Evolutionary conservation across 75 land plant species (phyloP).

Genomic region (Larix kaempferi): DNA sequence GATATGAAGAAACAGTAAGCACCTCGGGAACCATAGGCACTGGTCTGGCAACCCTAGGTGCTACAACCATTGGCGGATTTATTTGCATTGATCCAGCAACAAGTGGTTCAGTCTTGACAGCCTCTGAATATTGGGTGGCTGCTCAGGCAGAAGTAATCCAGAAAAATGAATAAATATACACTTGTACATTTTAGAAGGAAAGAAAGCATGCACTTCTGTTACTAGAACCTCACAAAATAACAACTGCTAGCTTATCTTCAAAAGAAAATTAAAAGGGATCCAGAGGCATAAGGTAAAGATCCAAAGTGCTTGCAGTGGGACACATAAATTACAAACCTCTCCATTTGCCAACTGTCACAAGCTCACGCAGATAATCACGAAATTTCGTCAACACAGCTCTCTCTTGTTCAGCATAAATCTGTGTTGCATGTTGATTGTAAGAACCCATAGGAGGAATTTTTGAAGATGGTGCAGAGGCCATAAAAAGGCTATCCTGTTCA

Average conservation of each 20-base stretch:
- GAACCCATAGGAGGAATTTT: slow-evolving; percentile 19
- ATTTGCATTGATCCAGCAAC: slow-evolving; percentile 7
- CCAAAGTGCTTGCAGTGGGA: not conserved
- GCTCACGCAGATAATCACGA: slow-evolving; percentile 72
- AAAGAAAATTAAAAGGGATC: not conserved
- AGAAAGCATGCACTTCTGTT: not conserved
- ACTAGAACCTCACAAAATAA: not conserved
- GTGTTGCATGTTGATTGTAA: slow-evolving; percentile 27
- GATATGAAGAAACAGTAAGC: not conserved
- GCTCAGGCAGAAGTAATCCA: not conserved
- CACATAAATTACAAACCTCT: slow-evolving; percentile 50
- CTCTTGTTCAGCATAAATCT: slow-evolving; percentile 84
- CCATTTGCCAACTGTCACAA: slow-evolving; percentile 65
- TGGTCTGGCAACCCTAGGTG: not conserved
- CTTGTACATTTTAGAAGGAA: not conserved
- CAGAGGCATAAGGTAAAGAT: not conserved
- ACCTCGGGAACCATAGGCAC: slow-evolving; percentile 9
- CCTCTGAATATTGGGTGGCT: not conserved
- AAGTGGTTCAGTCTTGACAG: slow-evolving; percentile 3
- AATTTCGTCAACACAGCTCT: slow-evolving; percentile 68
- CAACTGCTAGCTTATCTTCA: not conserved
- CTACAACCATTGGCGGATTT: not conserved
- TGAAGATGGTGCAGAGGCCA: slow-evolving; percentile 57
- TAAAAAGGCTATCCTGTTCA: slow-evolving; percentile 83
- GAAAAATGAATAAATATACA: not conserved